Base-by-base conservation (phyloP, 1,284 basidiomycete genomes). In the Tetrapyrgos nigripes region DNA sequence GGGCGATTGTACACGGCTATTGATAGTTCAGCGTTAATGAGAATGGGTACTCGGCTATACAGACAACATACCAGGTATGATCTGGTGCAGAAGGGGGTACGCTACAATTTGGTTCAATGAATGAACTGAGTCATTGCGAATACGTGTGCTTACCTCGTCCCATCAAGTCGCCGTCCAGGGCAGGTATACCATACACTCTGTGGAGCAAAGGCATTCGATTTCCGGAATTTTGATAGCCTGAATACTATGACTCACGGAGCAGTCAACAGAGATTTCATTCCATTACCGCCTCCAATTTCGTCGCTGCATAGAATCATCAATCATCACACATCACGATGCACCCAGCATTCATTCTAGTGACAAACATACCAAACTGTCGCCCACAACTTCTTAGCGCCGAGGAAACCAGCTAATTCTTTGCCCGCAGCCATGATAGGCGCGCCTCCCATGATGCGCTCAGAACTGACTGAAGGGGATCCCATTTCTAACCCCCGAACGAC, bases 241-340 rank as follows among this genome's bases (percentile, higher is more conserved):
- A 29, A 13, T 19, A 73, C n/a, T n/a, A n/a, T n/a, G 58, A 40
- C 64, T 67, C 5, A 75, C 72, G 3, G 35, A 5, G 81, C 79
- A 46, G 79, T 73, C 21, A 82, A 71, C 68, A 84, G 76, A 23
- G 80, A 77, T 61, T 81, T 76, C 62, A 84, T 79, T 4, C 83
- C 84, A 63, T 85, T 86, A 5, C 78, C 77, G 5, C 83, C 84
- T 1, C 84, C 84, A 46, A 86, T 82, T 64, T 83, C 82, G 53
- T 82, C 80, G 11, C 79, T 72, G 17, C 27, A 50, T 23, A 10
- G 28, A 48, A 48, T 48, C 8, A 48, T n/a, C 33, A 47, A 9
- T 53, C 23, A 19, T 53, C 44, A 11, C 45, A 35, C 33, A 49
- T 47, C 23, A 59, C 49, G 17, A 59, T 29, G 26, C 46, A 19